Percentiles rank a stretch among this genome's conserved stretches.
These are phyloP conservation scores for Parafenestella ontariensis DNA, from an alignment of 2,329 filamentous ascomycete genomes.

Conservation along the genomic window DNA sequence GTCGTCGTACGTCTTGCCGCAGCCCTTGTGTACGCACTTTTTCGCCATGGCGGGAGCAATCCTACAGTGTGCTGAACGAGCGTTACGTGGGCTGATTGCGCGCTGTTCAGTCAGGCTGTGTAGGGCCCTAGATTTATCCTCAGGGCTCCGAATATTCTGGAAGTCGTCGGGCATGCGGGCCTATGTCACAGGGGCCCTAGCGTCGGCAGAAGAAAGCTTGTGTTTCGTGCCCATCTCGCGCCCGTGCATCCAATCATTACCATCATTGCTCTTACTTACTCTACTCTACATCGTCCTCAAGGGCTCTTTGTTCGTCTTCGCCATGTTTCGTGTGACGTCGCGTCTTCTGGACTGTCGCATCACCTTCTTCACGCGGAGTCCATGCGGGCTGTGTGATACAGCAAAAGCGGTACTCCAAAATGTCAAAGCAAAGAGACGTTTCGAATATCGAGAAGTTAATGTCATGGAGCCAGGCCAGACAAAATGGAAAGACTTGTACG, in stretches of 20 bases:
- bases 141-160: constrained; percentile 46
- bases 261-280: no score
- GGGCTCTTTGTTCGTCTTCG: background rate
- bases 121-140: constrained; percentile 21
- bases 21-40: constrained; percentile 97
- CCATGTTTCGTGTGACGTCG: constrained; percentile 43
- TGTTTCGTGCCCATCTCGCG: constrained; percentile 16
- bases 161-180: constrained; percentile 18
- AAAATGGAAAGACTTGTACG: constrained; percentile 75
- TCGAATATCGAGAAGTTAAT: constrained; percentile 73
- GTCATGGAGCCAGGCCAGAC: constrained; percentile 69
- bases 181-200: constrained; percentile 38
- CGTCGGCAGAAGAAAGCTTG: constrained; percentile 30
- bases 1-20: constrained; percentile 86
- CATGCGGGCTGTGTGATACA: constrained; percentile 73
- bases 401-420: constrained; percentile 72
- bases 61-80: constrained; percentile 1
- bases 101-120: constrained; percentile 10
- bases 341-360: constrained; percentile 60
- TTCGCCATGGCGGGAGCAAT: constrained; percentile 64
- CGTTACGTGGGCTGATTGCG: constrained; percentile 11
- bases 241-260: background rate
- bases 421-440: constrained; percentile 71
- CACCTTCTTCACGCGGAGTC: constrained; percentile 76
- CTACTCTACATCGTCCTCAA: background rate